These are phyloP conservation scores for Botryosphaeria dothidea DNA, from an alignment of 2,329 filamentous ascomycete genomes.

Conservation along the genomic window DNA sequence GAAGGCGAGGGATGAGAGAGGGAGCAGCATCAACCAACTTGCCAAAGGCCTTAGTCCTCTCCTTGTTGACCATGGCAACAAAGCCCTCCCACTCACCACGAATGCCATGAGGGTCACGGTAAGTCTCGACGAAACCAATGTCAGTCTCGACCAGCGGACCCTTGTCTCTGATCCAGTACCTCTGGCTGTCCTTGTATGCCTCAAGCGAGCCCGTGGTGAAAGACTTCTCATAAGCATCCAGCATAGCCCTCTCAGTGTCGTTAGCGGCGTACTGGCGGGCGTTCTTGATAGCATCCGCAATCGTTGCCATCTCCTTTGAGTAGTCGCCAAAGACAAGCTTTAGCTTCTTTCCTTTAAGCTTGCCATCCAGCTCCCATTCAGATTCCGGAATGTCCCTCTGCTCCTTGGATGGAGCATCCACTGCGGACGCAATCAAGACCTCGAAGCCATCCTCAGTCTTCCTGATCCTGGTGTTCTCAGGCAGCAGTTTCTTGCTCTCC, in stretches of 20 bases:
- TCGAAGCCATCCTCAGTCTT: slow-evolving; percentile 49
- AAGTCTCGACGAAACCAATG: slow-evolving; percentile 58
- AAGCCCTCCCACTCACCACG: slow-evolving; percentile 58
- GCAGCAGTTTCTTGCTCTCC: slow-evolving; percentile 46
- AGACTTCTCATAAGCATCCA: slow-evolving; percentile 49
- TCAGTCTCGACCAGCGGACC: slow-evolving; percentile 54
- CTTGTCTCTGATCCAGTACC: slow-evolving; percentile 56
- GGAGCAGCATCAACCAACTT: slow-evolving; percentile 81
- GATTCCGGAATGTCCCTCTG: slow-evolving; percentile 46
- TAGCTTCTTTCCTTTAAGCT: slow-evolving; percentile 47
- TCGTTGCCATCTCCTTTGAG: slow-evolving; percentile 47
- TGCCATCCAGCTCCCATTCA: slow-evolving; percentile 47
- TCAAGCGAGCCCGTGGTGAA: slow-evolving; percentile 53
- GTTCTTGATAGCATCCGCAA: slow-evolving; percentile 47
- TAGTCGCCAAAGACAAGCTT: slow-evolving; percentile 50
- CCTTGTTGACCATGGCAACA: slow-evolving; percentile 73
- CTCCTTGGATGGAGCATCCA: slow-evolving; percentile 38
- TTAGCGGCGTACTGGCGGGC: slow-evolving; percentile 51
- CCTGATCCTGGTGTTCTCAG: slow-evolving; percentile 52
- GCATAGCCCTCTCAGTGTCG: slow-evolving; percentile 46
- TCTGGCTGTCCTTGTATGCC: slow-evolving; percentile 53
- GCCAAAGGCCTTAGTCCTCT: slow-evolving; percentile 84
- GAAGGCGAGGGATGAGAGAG: slow-evolving; percentile 81
- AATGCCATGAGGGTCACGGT: slow-evolving; percentile 56
- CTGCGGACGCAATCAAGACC: slow-evolving; percentile 50